Percentiles rank a stretch among this genome's conserved stretches.
These are phyloP conservation scores for Xerocomellus chrysenteron DNA, from an alignment of 768 basidiomycete genomes.

Conservation along the genomic window DNA sequence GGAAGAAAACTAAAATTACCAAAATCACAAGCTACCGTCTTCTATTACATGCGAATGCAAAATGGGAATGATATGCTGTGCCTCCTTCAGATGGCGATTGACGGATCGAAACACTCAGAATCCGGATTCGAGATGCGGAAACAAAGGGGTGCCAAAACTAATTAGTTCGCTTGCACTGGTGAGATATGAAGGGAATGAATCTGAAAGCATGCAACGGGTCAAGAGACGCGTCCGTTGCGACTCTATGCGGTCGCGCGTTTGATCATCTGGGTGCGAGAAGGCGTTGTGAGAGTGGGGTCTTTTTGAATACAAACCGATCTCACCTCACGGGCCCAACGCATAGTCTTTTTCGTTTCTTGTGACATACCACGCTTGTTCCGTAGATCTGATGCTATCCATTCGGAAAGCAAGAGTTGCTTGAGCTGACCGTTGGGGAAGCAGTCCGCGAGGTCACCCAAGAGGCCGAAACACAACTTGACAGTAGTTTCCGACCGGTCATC, in stretches of 20 bases:
- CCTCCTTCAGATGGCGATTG: constrained; percentile 72
- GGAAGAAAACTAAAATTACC: constrained; percentile 22
- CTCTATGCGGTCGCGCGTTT: constrained; percentile 75
- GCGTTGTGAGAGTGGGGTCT: neutral
- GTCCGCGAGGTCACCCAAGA: constrained; percentile 92
- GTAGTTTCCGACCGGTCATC: constrained; percentile 84
- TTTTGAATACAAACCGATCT: constrained; percentile 17
- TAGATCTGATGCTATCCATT: constrained; percentile 77
- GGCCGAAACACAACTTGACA: constrained; percentile 73
- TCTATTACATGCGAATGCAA: constrained; percentile 62
- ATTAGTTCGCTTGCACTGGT: constrained; percentile 53
- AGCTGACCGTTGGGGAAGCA: constrained; percentile 79
- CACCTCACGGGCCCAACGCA: constrained; percentile 94
- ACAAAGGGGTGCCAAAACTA: constrained; percentile 15
- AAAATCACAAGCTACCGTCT: constrained; percentile 33
- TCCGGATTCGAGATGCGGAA: constrained; percentile 15
- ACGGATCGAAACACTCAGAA: constrained; percentile 23
- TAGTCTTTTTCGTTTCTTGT: constrained; percentile 79
- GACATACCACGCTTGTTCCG: constrained; percentile 73
- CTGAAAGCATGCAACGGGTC: constrained; percentile 28
- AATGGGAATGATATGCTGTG: constrained; percentile 46
- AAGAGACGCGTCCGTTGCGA: constrained; percentile 8
- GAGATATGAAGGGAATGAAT: constrained; percentile 34
- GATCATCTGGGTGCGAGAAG: constrained; percentile 54
- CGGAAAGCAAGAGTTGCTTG: constrained; percentile 71